Percentiles rank a stretch among this genome's conserved stretches.
phyloP scores from a whole-genome alignment of 1,284 basidiomycete genomes.

The Fomes fomentarius region DNA sequence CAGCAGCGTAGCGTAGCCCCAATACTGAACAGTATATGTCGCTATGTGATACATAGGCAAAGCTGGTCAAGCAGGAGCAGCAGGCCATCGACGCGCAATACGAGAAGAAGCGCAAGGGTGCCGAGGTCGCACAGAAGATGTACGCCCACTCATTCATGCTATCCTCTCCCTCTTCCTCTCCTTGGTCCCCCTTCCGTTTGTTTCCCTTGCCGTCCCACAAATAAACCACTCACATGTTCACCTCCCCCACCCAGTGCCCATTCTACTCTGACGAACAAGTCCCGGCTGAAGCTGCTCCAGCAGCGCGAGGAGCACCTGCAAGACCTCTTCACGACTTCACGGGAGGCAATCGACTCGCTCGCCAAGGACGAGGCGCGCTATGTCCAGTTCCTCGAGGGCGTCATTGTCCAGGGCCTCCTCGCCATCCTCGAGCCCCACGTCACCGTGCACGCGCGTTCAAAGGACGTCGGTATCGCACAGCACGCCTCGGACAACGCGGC shows the following conservation, averaged over 20 bases:
- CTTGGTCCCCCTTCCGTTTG: too few relatives aligned
- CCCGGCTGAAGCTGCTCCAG: conserved; percentile 89
- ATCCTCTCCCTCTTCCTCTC: not conserved
- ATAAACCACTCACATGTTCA: too few relatives aligned
- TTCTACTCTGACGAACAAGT: conserved; percentile 96
- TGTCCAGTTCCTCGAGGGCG: conserved; percentile 75
- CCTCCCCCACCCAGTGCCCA: conserved; percentile 66
- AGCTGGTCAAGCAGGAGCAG: conserved; percentile 93
- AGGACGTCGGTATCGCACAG: conserved; percentile 59
- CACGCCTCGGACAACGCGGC: conserved; percentile 68
- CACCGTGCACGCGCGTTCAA: conserved; percentile 62
- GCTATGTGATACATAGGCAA: too few relatives aligned
- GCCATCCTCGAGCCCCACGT: conserved; percentile 67
- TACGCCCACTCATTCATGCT: conserved; percentile 43
- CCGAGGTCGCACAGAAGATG: conserved; percentile 95
- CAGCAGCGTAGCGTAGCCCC: not conserved
- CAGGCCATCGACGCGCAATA: conserved; percentile 89
- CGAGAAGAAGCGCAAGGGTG: conserved; percentile 94
- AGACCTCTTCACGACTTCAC: conserved; percentile 83
- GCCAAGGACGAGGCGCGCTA: conserved; percentile 77
- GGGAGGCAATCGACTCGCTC: conserved; percentile 65
- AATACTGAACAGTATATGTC: too few relatives aligned
- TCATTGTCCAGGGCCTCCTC: conserved; percentile 80
- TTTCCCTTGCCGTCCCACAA: too few relatives aligned
- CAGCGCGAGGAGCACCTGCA: conserved; percentile 93